Conservation (phyloP, 768 basidiomycete species). For the Kwoniella europaea region DNA sequence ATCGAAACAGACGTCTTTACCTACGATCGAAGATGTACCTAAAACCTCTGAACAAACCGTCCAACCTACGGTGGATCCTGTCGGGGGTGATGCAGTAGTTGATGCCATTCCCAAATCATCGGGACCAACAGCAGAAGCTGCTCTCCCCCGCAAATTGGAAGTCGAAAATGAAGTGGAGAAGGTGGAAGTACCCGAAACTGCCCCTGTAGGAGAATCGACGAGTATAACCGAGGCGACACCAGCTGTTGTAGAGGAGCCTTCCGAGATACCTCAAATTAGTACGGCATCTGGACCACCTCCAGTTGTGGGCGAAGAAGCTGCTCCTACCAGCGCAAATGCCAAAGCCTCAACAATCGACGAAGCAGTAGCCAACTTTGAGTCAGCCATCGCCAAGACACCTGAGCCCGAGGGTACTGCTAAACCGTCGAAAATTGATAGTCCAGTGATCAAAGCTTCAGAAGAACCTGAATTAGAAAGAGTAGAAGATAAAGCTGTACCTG, state of each 20-base stretch:
- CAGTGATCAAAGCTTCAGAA: slow-evolving; percentile 11
- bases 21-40: not conserved
- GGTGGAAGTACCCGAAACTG: not conserved
- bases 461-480: slow-evolving; percentile 17
- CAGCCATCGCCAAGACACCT: slow-evolving; percentile 40
- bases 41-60: not conserved
- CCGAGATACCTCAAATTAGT: not conserved
- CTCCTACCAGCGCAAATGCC: slow-evolving; percentile 1
- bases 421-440: slow-evolving; percentile 3
- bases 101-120: slow-evolving; percentile 1
- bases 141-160: not conserved
- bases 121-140: not conserved
- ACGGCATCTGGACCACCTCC: slow-evolving; percentile 9
- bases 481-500: slow-evolving; percentile 21
- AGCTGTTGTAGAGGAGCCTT: slow-evolving; percentile 12
- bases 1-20: not conserved
- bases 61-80: slow-evolving; percentile 1
- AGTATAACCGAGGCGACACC: not conserved
- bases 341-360: slow-evolving; percentile 47
- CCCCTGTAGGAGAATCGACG: not conserved
- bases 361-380: slow-evolving; percentile 47
- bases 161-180: no score
- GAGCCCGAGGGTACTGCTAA: not conserved
- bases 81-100: not conserved
- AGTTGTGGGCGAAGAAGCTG: not conserved